These are phyloP conservation scores for Psilocybe subaeruginosa DNA, from an alignment of 768 basidiomycete genomes.

Conservation along the genomic window DNA sequence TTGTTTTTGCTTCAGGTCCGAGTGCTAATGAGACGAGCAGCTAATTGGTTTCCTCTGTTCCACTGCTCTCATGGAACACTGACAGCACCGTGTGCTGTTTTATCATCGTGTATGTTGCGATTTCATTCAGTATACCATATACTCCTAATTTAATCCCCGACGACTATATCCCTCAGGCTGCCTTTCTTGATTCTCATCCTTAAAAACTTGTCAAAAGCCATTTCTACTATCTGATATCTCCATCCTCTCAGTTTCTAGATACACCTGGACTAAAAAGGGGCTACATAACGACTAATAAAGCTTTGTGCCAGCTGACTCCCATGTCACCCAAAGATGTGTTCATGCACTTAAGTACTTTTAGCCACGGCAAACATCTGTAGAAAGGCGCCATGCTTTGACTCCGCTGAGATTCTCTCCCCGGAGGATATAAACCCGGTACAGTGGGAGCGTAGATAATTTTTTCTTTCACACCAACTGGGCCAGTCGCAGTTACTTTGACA, in stretches of 20 bases:
- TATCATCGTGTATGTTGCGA: neutral
- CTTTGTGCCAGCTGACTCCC: neutral
- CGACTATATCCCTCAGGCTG: neutral
- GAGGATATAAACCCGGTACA: neutral
- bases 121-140: neutral
- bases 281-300: too few species aligned
- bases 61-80: neutral
- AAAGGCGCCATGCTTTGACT: neutral
- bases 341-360: neutral
- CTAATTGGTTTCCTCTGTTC: neutral
- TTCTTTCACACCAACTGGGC: neutral
- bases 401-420: neutral
- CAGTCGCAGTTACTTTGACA: too few species aligned
- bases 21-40: neutral
- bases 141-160: neutral
- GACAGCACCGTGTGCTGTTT: neutral
- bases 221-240: too few species aligned
- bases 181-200: neutral
- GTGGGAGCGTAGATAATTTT: neutral
- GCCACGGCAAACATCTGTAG: neutral
- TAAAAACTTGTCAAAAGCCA: neutral
- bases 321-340: neutral
- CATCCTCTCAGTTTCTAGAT: too few species aligned
- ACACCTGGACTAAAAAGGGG: too few species aligned
- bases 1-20: neutral